phyloP scores from a whole-genome alignment of 768 basidiomycete genomes.

The Lyophyllum decastes region DNA sequence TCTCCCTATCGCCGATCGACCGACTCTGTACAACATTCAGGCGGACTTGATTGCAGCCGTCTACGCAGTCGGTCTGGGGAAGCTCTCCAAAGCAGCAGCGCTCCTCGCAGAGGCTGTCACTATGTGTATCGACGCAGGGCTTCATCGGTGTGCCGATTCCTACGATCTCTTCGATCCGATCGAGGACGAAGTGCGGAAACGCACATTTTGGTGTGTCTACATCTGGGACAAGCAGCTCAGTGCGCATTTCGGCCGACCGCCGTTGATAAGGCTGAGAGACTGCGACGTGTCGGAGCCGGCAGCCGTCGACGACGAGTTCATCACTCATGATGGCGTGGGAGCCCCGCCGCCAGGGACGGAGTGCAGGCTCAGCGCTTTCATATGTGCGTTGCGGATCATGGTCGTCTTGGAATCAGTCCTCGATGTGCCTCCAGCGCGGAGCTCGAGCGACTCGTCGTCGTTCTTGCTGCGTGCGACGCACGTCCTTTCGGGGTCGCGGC shows the following conservation, averaged over 20 bases:
- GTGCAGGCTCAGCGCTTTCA: constrained; percentile 80
- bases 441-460: constrained; percentile 63
- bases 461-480: constrained; percentile 75
- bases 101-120: constrained; percentile 87
- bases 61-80: constrained; percentile 89
- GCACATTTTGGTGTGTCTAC: constrained; percentile 97
- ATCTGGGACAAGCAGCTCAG: constrained; percentile 94
- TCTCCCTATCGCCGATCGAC: constrained; percentile 85
- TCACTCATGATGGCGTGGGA: constrained; percentile 70
- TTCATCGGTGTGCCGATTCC: constrained; percentile 85
- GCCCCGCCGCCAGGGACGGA: constrained; percentile 72
- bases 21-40: constrained; percentile 91
- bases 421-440: constrained; percentile 74
- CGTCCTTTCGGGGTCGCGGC: constrained; percentile 61
- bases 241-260: constrained; percentile 87
- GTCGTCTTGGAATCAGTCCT: constrained; percentile 88
- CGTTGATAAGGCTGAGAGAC: constrained; percentile 83
- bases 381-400: constrained; percentile 77
- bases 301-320: constrained; percentile 86
- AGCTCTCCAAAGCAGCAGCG: constrained; percentile 83
- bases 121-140: constrained; percentile 83
- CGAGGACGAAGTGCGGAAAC: constrained; percentile 89
- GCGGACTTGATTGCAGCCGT: constrained; percentile 90
- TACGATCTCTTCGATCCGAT: constrained; percentile 88
- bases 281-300: constrained; percentile 90